Conservation (phyloP, 163 green algal genomes). For the Scenedesmus sp. region DNA sequence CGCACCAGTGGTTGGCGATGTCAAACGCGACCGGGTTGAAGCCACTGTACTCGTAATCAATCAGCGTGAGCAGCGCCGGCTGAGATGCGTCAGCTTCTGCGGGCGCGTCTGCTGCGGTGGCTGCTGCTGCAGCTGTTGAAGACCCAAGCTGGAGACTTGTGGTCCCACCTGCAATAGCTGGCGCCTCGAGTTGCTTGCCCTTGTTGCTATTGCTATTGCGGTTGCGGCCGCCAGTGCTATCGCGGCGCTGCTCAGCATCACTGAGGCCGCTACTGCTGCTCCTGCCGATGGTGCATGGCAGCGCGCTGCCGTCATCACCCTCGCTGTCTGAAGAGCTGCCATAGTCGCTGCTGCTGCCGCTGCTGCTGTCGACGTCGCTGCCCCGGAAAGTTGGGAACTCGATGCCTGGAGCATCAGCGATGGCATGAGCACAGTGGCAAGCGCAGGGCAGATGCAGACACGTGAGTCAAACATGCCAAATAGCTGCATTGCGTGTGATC, state of each 20-base stretch:
- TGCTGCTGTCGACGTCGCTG: neutral
- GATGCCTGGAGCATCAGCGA: neutral
- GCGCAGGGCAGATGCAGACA: no score
- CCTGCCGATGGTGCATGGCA: neutral
- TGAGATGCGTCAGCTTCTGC: neutral
- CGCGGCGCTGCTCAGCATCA: neutral
- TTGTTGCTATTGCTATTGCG: neutral
- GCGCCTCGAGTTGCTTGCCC: neutral
- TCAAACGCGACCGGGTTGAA: constrained; percentile 79
- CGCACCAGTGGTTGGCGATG: constrained; percentile 87
- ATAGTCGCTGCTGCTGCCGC: constrained; percentile 3
- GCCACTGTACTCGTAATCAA: constrained; percentile 86
- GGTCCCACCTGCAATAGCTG: neutral
- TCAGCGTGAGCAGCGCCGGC: constrained; percentile 54
- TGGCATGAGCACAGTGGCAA: neutral
- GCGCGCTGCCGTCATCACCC: neutral
- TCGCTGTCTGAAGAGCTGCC: neutral
- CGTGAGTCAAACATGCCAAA: no score
- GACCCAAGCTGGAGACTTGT: no score
- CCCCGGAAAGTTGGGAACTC: neutral
- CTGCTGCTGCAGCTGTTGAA: neutral
- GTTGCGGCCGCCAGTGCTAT: neutral
- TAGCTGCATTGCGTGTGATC: no score
- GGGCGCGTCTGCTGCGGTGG: neutral
- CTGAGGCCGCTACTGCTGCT: constrained; percentile 5